These are phyloP conservation scores for Phlyctochytrium bullatum DNA, from an alignment of 192 early-diverging fungal genomes.

Conservation along the genomic window DNA sequence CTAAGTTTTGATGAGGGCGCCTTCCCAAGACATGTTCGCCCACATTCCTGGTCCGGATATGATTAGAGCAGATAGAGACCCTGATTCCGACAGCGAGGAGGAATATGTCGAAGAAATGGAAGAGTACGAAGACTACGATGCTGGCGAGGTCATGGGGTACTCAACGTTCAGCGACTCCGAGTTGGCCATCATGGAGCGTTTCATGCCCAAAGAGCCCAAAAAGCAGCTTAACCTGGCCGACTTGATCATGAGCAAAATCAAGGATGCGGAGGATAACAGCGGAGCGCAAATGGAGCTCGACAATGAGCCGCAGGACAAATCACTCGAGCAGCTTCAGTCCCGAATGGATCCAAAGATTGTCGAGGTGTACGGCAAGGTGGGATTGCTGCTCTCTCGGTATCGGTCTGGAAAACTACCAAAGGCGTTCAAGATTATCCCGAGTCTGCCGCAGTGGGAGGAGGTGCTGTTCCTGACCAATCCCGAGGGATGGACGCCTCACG, in stretches of 20 bases:
- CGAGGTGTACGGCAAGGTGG: conserved; percentile 95
- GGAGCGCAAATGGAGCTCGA: conserved; percentile 21
- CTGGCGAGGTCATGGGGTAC: conserved; percentile 53
- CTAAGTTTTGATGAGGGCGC: conserved; percentile 26
- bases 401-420: conserved; percentile 94
- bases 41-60: conserved; percentile 6
- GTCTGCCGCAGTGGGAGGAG: conserved; percentile 96
- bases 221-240: conserved; percentile 91
- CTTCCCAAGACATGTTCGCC: background rate
- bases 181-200: conserved; percentile 82
- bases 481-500: conserved; percentile 94
- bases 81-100: conserved; percentile 55
- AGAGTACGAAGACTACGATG: conserved; percentile 64
- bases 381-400: conserved; percentile 84
- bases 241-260: conserved; percentile 95
- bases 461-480: conserved; percentile 89
- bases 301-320: conserved; percentile 16
- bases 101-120: conserved; percentile 65
- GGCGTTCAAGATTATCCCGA: conserved; percentile 98
- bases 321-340: conserved; percentile 22
- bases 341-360: conserved; percentile 82
- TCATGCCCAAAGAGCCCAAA: conserved; percentile 78
- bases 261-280: conserved; percentile 60
- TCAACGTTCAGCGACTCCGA: conserved; percentile 77
- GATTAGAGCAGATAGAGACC: conserved; percentile 7